A percentile compares a stretch with the other conserved stretches of the same genome.
Conservation (phyloP, 2,329 filamentous ascomycete species). For the Bisporella sp. region DNA sequence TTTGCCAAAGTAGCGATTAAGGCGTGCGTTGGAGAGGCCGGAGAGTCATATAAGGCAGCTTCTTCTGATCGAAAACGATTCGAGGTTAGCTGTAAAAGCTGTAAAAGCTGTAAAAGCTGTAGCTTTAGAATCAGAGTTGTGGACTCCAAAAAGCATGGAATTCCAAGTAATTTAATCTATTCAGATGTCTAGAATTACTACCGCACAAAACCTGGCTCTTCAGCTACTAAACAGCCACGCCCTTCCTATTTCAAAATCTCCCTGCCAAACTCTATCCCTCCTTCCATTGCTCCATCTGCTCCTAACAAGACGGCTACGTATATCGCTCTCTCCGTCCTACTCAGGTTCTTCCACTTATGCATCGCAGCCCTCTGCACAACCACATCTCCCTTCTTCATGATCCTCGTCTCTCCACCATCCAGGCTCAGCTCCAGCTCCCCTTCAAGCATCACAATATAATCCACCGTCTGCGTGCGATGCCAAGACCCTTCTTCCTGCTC, state of each 20-base stretch:
- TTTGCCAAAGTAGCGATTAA: too few species aligned
- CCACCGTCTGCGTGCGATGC: constrained; percentile 34
- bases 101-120: too few species aligned
- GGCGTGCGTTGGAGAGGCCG: too few species aligned
- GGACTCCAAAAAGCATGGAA: too few species aligned
- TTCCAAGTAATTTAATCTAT: too few species aligned
- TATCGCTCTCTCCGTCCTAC: constrained; percentile 10
- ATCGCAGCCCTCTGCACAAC: constrained; percentile 34
- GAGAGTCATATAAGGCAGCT: too few species aligned
- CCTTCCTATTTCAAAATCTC: background rate
- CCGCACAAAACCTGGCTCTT: too few species aligned
- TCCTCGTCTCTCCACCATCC: constrained; percentile 32
- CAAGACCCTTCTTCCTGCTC: constrained; percentile 18
- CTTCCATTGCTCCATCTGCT: constrained; percentile 9
- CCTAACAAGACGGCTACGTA: constrained; percentile 10
- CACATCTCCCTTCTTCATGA: constrained; percentile 30
- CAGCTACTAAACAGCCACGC: too few species aligned
- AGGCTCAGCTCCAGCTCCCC: constrained; percentile 33
- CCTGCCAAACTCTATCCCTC: constrained; percentile 5
- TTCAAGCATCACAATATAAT: constrained; percentile 31
- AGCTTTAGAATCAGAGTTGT: too few species aligned
- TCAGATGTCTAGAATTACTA: too few species aligned
- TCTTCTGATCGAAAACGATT: too few species aligned
- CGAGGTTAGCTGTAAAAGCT: too few species aligned
- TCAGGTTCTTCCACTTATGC: constrained; percentile 32